Base-by-base conservation (phyloP, 2,329 filamentous ascomycete species). In the Metarhizium brunneum region DNA sequence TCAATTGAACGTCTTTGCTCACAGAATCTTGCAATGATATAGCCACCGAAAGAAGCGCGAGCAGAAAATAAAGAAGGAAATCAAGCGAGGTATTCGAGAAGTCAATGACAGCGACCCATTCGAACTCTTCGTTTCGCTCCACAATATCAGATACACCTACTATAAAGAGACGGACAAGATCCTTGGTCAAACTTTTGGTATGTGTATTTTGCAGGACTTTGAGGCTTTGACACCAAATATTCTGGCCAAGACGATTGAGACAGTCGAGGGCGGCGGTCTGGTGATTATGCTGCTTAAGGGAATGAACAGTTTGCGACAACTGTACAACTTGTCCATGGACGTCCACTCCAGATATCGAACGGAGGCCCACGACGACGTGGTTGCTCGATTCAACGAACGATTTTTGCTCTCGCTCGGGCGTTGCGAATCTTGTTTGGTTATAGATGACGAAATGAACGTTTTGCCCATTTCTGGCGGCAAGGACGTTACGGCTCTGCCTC, bases 141-240 rank as follows among this genome's bases (percentile, higher is more conserved):
- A 97, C 76, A 91, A 96, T 72, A 96, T 99, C 69, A 88, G 94
- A 71, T 99, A 99, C 81, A 90, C 94, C 56, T 99, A 96, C 80
- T 99, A 99, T 79, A 99, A 99, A 75, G 94, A 99, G 76, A 97
- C 94, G 32, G 94, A 99, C 67, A 97, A 96, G 79, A 96, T 99
- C 67, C 74, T 97, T 56, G 94, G 94, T 69, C 95, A 97, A 71
- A 99, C 94, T 47, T 99, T 94, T 68, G 92, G 92, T 68, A 96
- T 96, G 90, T 96, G 91, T 70, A 95, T 99, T 61, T 75, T 99
- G 63, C 94, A 99, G 71, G 94, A 99, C 68, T 99, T 99, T 65
- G 94, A 99, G 73, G 94, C 92, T 45, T 83, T 99, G 63, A 99
- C 94, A 10, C 94, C 94, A n/a, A 99, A 99, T 68, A 80, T 96